A percentile compares a stretch with the other conserved stretches of the same genome.
These are phyloP conservation scores for Backusella circina DNA, from an alignment of 192 early-diverging fungal genomes.

Conservation along the genomic window DNA sequence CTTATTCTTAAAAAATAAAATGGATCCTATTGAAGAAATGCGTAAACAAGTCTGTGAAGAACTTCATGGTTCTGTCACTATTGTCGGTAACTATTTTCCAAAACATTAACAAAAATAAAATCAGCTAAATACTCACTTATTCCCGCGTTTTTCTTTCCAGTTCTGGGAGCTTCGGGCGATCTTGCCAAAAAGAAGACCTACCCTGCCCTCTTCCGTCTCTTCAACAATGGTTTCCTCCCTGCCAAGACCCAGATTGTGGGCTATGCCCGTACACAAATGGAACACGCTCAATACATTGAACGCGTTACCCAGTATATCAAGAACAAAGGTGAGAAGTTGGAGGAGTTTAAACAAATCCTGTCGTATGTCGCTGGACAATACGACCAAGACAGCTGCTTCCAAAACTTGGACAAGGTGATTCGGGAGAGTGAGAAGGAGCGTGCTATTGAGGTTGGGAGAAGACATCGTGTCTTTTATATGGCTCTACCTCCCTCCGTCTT, in stretches of 20 bases:
- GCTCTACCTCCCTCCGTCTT: conserved; percentile 96
- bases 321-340: conserved; percentile 28
- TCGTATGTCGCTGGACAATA: conserved; percentile 84
- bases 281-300: conserved; percentile 70
- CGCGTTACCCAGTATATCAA: conserved; percentile 62
- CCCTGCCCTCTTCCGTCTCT: conserved; percentile 89
- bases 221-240: conserved; percentile 74
- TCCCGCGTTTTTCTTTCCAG: conserved; percentile 27
- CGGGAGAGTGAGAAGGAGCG: conserved; percentile 50
- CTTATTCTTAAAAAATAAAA: neutral
- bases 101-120: neutral
- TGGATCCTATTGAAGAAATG: conserved; percentile 19
- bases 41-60: conserved; percentile 15
- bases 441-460: conserved; percentile 31
- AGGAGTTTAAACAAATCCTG: conserved; percentile 65
- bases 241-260: conserved; percentile 73
- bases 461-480: conserved; percentile 91
- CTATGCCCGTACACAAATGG: conserved; percentile 85
- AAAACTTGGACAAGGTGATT: conserved; percentile 59
- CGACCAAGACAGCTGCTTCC: conserved; percentile 72
- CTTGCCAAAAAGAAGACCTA: conserved; percentile 97
- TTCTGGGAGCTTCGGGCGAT: conserved; percentile 85
- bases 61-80: conserved; percentile 14
- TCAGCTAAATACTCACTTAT: neutral
- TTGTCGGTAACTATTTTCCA: conserved; percentile 17